phyloP scores from a whole-genome alignment of 1,284 basidiomycete genomes.

The Acaromyces ingoldii region DNA sequence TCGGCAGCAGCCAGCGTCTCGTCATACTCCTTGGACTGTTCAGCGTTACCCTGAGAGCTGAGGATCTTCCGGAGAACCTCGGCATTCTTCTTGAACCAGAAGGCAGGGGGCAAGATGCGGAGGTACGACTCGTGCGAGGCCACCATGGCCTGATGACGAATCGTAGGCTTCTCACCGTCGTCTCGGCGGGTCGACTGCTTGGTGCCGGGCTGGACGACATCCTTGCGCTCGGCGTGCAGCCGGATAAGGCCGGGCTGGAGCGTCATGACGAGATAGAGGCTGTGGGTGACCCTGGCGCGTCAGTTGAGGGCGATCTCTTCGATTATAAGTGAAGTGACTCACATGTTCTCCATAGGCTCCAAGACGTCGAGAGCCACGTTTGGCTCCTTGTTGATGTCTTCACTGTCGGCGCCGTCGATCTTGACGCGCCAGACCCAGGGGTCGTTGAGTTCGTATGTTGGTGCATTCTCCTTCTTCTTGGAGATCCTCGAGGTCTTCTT shows the following conservation, averaged over 20 bases:
- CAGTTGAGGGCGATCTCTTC: not conserved
- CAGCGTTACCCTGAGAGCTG: constrained; percentile 6
- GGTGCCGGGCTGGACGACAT: constrained; percentile 43
- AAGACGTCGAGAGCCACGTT: constrained; percentile 40
- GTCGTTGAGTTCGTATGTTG: constrained; percentile 39
- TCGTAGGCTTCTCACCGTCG: constrained; percentile 34
- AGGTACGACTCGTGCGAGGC: constrained; percentile 39
- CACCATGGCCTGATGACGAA: constrained; percentile 40
- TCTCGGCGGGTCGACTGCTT: constrained; percentile 37
- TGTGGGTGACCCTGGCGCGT: not conserved
- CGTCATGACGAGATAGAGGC: constrained; percentile 41
- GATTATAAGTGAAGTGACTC: not conserved
- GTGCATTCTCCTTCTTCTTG: constrained; percentile 38
- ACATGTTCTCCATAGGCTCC: constrained; percentile 43
- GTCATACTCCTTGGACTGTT: constrained; percentile 27
- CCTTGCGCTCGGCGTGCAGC: constrained; percentile 37
- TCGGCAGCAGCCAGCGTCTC: constrained; percentile 33
- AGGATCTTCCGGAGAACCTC: constrained; percentile 39
- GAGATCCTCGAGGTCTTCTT: constrained; percentile 22
- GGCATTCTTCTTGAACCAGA: constrained; percentile 45
- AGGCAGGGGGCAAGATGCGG: constrained; percentile 37
- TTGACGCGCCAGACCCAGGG: constrained; percentile 42
- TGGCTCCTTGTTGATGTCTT: constrained; percentile 32
- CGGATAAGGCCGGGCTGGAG: constrained; percentile 39
- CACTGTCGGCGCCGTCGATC: constrained; percentile 35